phyloP scores from a whole-genome alignment of 352 stramenopile genomes.

The Globisporangium nunn region DNA sequence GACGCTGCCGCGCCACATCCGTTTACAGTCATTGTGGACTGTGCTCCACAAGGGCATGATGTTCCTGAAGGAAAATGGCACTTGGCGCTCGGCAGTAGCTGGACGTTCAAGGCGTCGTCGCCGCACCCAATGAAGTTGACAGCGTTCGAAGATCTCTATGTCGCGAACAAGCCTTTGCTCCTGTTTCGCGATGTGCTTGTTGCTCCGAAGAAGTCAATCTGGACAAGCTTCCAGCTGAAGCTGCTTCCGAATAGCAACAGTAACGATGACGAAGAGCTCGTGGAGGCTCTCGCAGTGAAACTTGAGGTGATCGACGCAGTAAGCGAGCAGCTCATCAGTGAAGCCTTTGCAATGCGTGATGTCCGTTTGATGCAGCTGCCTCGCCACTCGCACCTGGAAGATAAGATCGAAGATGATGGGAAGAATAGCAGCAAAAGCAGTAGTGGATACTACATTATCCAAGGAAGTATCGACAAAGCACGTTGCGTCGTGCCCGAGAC shows the following conservation, averaged over 20 bases:
- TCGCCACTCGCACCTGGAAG: slow-evolving; percentile 4
- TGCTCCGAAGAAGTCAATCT: slow-evolving; percentile 31
- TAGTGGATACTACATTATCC: slow-evolving; percentile 40
- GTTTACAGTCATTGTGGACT: slow-evolving; percentile 65
- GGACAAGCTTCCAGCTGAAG: slow-evolving; percentile 41
- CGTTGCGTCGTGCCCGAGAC: slow-evolving; percentile 36
- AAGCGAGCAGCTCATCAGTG: slow-evolving; percentile 19
- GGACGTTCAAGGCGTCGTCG: slow-evolving; percentile 29
- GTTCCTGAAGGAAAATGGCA: slow-evolving; percentile 49
- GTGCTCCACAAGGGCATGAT: slow-evolving; percentile 17
- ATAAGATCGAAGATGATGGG: slow-evolving; percentile 4
- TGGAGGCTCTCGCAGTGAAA: slow-evolving; percentile 32
- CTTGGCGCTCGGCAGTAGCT: slow-evolving; percentile 46
- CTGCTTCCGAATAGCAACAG: slow-evolving; percentile 13
- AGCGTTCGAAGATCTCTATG: slow-evolving; percentile 42
- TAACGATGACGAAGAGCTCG: slow-evolving; percentile 3
- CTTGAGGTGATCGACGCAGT: slow-evolving; percentile 48
- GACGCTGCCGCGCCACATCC: background rate
- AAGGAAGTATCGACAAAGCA: slow-evolving; percentile 50
- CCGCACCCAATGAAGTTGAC: slow-evolving; percentile 34
- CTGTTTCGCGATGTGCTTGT: slow-evolving; percentile 60
- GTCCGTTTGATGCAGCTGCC: slow-evolving; percentile 53
- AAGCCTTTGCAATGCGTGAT: slow-evolving; percentile 21
- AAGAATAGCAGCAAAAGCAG: background rate
- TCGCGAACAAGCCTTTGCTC: slow-evolving; percentile 56